Evolutionary conservation across 73 alveolate species (phyloP), one percentile per base, ranked within the genome.

Genomic region (Breviolum minutum): DNA sequence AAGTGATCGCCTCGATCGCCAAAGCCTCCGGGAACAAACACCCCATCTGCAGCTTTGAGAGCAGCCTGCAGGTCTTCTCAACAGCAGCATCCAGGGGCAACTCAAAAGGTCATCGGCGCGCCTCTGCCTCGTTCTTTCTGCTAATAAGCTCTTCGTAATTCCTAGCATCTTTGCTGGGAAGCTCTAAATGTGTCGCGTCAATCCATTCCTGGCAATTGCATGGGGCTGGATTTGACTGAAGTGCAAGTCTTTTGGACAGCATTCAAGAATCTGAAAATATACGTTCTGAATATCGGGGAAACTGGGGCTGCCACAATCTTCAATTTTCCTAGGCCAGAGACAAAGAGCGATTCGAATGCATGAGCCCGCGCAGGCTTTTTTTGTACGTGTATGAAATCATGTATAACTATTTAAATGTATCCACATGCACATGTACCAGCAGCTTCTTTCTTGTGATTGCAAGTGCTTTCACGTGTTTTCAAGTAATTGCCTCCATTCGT

Each of bases 21-120:
- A 73, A 91, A 91, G 71, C 97, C 97, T 60, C 97, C 97, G 20
- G 97, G 97, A 40, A 91, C 97, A 22, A 91, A 74, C 63, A 91
- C 82, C 14, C 97, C 97, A 73, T 91, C 97, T 32, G 89, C 95
- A 8, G 68, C 95, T 88, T 88, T 66, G 85, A 88, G 95, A 26
- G 13, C n/a, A 8, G 95, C 95, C 95, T 88, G 68, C 29, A 7
- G n/a, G n/a, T 22, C 27, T 40, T 40, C 54, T 40, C 54, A 40
- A 40, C 5, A 40, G 54, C 54, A 40, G 54, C 54, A 40, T 40
- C 3, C 54, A 40, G 54, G 54, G 54, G 54, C 54, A 40, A 73
- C 24, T 73, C 48, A 16, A 26, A 26, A 54, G 54, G 30, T 8
- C 82, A 73, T 73, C 27, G 82, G 29, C 30, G 63, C 27, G 85